These are phyloP conservation scores for Basidiobolus heterosporus DNA, from an alignment of 371 early-diverging fungal species.

Conservation along the genomic window DNA sequence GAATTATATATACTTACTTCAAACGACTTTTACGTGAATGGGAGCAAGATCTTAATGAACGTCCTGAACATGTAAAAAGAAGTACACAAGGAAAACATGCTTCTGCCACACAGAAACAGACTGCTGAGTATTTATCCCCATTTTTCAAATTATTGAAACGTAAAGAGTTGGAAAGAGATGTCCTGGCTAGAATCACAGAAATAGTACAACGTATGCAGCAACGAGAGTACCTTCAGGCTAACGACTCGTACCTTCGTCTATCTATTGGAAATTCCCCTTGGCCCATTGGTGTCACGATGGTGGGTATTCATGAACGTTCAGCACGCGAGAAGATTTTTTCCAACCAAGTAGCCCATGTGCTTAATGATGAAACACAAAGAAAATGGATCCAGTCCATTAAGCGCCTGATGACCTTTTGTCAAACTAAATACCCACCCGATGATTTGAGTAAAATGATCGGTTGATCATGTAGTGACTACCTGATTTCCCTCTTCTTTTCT, in stretches of 20 bases:
- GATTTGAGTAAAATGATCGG: slow-evolving; percentile 6
- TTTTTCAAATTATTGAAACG: slow-evolving; percentile 73
- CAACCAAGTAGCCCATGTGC: slow-evolving; percentile 89
- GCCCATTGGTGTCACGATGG: slow-evolving; percentile 94
- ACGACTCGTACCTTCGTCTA: slow-evolving; percentile 81
- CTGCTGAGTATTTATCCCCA: slow-evolving; percentile 76
- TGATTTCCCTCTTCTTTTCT: no score
- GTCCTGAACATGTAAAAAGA: slow-evolving; percentile 53
- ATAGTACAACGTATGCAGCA: slow-evolving; percentile 69
- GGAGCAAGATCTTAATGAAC: slow-evolving; percentile 61
- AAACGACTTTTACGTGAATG: slow-evolving; percentile 71
- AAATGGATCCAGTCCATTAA: slow-evolving; percentile 98
- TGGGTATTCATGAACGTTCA: slow-evolving; percentile 90
- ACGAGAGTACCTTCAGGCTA: slow-evolving; percentile 81
- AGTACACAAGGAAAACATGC: slow-evolving; percentile 59
- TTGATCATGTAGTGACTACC: slow-evolving; percentile 1
- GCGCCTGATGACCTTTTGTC: slow-evolving; percentile 88
- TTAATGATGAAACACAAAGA: slow-evolving; percentile 90
- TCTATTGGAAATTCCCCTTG: slow-evolving; percentile 96
- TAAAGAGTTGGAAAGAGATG: slow-evolving; percentile 61
- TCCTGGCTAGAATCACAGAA: slow-evolving; percentile 73
- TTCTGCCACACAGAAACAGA: slow-evolving; percentile 66
- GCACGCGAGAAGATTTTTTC: slow-evolving; percentile 91
- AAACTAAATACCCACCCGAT: slow-evolving; percentile 76
- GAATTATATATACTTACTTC: slow-evolving; percentile 68